Conservation (phyloP, 1,284 basidiomycete species). For the Sanguinoderma infundibulare region DNA sequence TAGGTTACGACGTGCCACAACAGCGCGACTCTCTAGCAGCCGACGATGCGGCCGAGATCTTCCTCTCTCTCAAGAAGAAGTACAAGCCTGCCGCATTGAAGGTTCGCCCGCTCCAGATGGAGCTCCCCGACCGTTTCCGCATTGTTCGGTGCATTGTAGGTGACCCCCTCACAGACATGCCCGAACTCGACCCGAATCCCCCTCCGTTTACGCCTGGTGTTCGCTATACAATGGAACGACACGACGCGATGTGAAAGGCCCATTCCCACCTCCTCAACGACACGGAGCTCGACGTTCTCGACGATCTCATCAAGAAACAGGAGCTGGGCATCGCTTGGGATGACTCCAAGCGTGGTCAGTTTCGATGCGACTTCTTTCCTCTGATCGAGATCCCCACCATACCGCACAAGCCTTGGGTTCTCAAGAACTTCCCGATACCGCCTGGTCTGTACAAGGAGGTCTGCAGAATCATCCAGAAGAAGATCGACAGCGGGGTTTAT, state of each 20-base stretch:
- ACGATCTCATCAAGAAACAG: constrained; percentile 37
- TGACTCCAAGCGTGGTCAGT: constrained; percentile 37
- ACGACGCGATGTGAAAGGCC: constrained; percentile 28
- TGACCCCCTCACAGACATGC: constrained; percentile 39
- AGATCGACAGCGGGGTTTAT: constrained; percentile 39
- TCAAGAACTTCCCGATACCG: constrained; percentile 43
- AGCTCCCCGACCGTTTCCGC: constrained; percentile 36
- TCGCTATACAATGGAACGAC: constrained; percentile 38
- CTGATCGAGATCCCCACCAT: constrained; percentile 39
- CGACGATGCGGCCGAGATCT: background rate
- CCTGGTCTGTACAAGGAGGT: constrained; percentile 41
- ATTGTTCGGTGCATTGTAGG: constrained; percentile 38
- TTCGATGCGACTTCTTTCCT: constrained; percentile 40
- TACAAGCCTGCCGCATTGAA: constrained; percentile 43
- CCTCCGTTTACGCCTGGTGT: constrained; percentile 34
- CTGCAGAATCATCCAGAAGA: constrained; percentile 36
- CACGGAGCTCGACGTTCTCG: constrained; percentile 35
- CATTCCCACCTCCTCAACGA: constrained; percentile 38
- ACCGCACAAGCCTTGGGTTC: constrained; percentile 41
- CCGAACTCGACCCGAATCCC: constrained; percentile 29
- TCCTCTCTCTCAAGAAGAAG: constrained; percentile 30
- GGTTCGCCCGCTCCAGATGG: constrained; percentile 32
- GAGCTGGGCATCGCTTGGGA: constrained; percentile 40
- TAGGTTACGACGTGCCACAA: no score
- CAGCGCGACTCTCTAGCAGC: no score